These are phyloP conservation scores for Myxozyma neglecta DNA, from an alignment of 805 yeast species.

Conservation along the genomic window DNA sequence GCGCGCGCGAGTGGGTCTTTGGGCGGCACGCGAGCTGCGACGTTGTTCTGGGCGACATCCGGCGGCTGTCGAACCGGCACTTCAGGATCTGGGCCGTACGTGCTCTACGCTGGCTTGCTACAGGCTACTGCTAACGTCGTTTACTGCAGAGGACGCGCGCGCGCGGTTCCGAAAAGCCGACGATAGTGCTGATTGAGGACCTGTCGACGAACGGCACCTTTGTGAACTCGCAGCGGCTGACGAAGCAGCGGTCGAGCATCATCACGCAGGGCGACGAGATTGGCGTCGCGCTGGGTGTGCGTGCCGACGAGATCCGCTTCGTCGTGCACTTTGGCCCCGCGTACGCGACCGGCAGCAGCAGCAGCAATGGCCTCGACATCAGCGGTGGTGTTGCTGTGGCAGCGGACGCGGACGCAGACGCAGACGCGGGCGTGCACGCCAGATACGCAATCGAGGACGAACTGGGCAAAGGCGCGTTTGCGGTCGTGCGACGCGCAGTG, in stretches of 20 bases:
- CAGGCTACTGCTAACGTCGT: neutral
- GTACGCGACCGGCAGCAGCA: neutral
- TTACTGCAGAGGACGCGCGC: neutral
- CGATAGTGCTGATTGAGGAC: slow-evolving; percentile 43
- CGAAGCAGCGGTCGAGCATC: slow-evolving; percentile 75
- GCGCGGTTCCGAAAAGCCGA: neutral
- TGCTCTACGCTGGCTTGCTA: slow-evolving; percentile 20
- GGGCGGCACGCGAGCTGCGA: slow-evolving; percentile 75
- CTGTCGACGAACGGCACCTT: slow-evolving; percentile 93
- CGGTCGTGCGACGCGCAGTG: slow-evolving; percentile 87
- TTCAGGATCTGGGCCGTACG: slow-evolving; percentile 51
- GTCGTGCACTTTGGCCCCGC: slow-evolving; percentile 48
- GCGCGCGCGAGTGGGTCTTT: slow-evolving; percentile 56
- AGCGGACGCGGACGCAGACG: neutral
- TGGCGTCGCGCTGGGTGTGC: slow-evolving; percentile 82
- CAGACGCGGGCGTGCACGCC: slow-evolving; percentile 50
- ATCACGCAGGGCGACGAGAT: slow-evolving; percentile 92
- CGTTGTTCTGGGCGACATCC: slow-evolving; percentile 57
- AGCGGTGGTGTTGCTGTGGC: neutral
- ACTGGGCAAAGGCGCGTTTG: slow-evolving; percentile 98
- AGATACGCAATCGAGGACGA: slow-evolving; percentile 79
- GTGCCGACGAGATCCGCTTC: slow-evolving; percentile 59
- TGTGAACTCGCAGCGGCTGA: slow-evolving; percentile 70
- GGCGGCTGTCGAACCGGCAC: slow-evolving; percentile 74
- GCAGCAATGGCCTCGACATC: neutral